Conservation (phyloP, 1,139 yeast genomes). For the Yarrowia galli region DNA sequence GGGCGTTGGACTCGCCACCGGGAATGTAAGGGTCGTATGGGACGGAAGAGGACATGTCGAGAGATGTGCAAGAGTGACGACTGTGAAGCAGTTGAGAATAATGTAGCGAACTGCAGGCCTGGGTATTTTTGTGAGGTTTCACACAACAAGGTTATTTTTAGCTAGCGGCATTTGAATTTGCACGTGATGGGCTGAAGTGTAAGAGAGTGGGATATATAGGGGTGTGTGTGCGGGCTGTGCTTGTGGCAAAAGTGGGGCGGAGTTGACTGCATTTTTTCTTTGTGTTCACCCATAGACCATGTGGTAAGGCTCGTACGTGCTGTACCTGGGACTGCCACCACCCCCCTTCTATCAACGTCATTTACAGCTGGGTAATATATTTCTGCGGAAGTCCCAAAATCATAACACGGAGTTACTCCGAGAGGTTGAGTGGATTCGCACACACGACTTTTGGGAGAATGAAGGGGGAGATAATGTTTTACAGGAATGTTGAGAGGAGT, state of each 20-base stretch:
- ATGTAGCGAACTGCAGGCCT: constrained; percentile 23
- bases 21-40: constrained; percentile 94
- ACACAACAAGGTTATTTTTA: constrained; percentile 34
- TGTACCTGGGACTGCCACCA: too few relatives aligned
- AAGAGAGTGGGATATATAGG: not conserved
- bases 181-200: constrained; percentile 14
- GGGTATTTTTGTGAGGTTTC: constrained; percentile 33
- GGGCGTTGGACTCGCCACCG: constrained; percentile 79
- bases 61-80: not conserved
- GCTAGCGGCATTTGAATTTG: constrained; percentile 35
- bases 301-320: too few relatives aligned
- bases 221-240: not conserved
- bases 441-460: constrained; percentile 3
- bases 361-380: not conserved
- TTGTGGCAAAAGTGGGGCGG: not conserved
- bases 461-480: constrained; percentile 12
- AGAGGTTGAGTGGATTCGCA: not conserved
- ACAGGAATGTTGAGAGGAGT: not conserved
- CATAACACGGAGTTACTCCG: constrained; percentile 13
- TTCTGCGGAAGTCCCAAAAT: constrained; percentile 5
- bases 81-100: constrained; percentile 24
- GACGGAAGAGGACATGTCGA: constrained; percentile 73
- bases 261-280: too few relatives aligned
- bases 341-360: not conserved
- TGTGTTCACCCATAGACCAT: too few relatives aligned